A percentile compares a stretch with the other conserved stretches of the same genome.
Conservation (phyloP, 805 yeast species). For the Candida nanaspora region DNA sequence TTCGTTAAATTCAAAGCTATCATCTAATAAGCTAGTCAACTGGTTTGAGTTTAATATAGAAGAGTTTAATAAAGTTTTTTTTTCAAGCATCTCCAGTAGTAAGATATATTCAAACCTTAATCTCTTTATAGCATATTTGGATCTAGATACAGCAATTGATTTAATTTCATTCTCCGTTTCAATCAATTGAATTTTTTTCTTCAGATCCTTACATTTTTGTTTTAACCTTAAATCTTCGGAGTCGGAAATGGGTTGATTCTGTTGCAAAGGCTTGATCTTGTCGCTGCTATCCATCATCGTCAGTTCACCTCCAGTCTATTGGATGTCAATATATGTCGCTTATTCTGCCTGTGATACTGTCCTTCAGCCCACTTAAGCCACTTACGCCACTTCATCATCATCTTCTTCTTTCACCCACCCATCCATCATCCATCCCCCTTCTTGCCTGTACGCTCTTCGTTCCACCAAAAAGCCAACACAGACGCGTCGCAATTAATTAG, state of each 20-base stretch:
- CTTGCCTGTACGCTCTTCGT: too few relatives aligned
- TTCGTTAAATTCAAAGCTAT: background rate
- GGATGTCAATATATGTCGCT: too few relatives aligned
- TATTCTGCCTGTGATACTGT: too few relatives aligned
- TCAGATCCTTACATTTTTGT: constrained; percentile 66
- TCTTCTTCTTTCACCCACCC: too few relatives aligned
- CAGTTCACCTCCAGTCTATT: background rate
- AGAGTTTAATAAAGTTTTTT: constrained; percentile 26
- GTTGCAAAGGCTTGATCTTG: background rate
- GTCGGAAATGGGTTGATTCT: background rate
- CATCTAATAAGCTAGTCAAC: background rate
- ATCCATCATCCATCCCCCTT: too few relatives aligned
- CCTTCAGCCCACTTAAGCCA: too few relatives aligned
- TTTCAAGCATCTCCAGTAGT: constrained; percentile 72
- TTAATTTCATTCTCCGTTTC: constrained; percentile 74
- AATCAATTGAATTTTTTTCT: constrained; percentile 59
- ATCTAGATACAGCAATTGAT: constrained; percentile 68
- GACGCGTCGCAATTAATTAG: too few relatives aligned
- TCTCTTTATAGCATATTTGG: constrained; percentile 68
- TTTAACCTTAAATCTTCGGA: constrained; percentile 28
- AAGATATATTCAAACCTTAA: constrained; percentile 78
- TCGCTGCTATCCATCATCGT: background rate
- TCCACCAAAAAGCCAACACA: too few relatives aligned
- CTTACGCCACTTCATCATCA: too few relatives aligned
- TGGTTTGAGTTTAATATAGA: background rate